These are phyloP conservation scores for Rhodomyrtus tomentosa DNA, from an alignment of 345 rosid genomes.

Conservation along the genomic window DNA sequence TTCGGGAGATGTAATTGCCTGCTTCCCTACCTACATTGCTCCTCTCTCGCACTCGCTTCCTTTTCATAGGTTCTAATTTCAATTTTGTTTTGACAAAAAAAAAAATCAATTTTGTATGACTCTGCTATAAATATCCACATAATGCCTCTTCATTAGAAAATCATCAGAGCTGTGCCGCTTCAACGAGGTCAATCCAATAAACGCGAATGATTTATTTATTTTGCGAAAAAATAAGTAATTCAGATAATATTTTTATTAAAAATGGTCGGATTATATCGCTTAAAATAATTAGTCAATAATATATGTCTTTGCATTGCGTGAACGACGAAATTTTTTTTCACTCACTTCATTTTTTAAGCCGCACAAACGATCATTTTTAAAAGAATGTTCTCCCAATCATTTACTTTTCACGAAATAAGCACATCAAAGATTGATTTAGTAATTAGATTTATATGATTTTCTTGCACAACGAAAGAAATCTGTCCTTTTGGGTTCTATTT, in stretches of 20 bases:
- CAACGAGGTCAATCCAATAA: too few relatives aligned
- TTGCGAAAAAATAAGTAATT: too few relatives aligned
- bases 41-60: not conserved
- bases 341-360: not conserved
- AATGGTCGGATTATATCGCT: too few relatives aligned
- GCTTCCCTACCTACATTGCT: not conserved
- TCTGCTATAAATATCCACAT: too few relatives aligned
- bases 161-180: not conserved
- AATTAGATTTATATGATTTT: not conserved
- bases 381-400: fast-evolving
- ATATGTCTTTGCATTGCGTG: too few relatives aligned
- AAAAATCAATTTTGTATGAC: not conserved
- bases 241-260: too few relatives aligned
- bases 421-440: not conserved
- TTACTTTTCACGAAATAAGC: not conserved
- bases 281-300: too few relatives aligned
- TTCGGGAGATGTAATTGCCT: not conserved
- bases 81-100: not conserved
- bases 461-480: not conserved
- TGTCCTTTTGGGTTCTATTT: not conserved
- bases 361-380: fast-evolving
- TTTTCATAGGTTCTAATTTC: not conserved
- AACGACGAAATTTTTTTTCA: not conserved
- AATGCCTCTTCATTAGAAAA: not conserved
- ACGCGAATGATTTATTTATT: too few relatives aligned